Evolutionary conservation across 805 yeast species (phyloP).

Genomic region (Schizosaccharomyces japonicus): DNA sequence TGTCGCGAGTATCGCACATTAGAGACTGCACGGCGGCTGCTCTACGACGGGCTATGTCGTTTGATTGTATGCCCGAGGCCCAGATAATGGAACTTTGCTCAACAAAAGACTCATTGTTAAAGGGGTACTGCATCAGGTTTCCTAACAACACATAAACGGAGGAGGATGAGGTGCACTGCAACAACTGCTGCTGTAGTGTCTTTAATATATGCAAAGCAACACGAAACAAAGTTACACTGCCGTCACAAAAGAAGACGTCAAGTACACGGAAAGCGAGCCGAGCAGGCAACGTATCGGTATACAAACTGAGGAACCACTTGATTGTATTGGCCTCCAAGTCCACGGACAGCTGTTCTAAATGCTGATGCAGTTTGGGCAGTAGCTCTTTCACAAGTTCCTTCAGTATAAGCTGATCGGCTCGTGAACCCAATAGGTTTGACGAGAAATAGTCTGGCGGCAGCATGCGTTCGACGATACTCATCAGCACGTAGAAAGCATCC

Average conservation of each 20-base stretch:
- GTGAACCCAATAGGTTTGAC: slow-evolving; percentile 17
- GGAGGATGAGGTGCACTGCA: slow-evolving; percentile 12
- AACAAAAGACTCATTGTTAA: neutral
- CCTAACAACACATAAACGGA: slow-evolving; percentile 16
- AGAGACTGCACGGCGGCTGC: too few relatives aligned
- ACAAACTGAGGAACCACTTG: slow-evolving; percentile 34
- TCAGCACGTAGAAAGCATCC: slow-evolving; percentile 31
- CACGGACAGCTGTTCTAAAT: slow-evolving; percentile 19
- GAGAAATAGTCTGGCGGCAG: slow-evolving; percentile 24
- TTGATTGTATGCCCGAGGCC: too few relatives aligned
- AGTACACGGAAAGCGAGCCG: slow-evolving; percentile 27
- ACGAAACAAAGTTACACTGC: slow-evolving; percentile 13
- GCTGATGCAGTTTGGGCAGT: slow-evolving; percentile 21
- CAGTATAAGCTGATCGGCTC: slow-evolving; percentile 21
- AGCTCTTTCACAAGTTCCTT: slow-evolving; percentile 17
- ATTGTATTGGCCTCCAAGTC: slow-evolving; percentile 28
- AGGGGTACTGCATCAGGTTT: slow-evolving; percentile 12
- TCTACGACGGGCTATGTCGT: too few relatives aligned
- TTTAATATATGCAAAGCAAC: slow-evolving; percentile 16
- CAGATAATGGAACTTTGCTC: too few relatives aligned
- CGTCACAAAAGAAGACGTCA: slow-evolving; percentile 25
- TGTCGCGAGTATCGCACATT: too few relatives aligned
- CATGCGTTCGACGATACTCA: slow-evolving; percentile 25
- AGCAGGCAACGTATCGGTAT: slow-evolving; percentile 27
- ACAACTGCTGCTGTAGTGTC: slow-evolving; percentile 12